Evolutionary conservation across 345 rosid genomes (phyloP).

Genomic region (Moricandia arvensis): DNA sequence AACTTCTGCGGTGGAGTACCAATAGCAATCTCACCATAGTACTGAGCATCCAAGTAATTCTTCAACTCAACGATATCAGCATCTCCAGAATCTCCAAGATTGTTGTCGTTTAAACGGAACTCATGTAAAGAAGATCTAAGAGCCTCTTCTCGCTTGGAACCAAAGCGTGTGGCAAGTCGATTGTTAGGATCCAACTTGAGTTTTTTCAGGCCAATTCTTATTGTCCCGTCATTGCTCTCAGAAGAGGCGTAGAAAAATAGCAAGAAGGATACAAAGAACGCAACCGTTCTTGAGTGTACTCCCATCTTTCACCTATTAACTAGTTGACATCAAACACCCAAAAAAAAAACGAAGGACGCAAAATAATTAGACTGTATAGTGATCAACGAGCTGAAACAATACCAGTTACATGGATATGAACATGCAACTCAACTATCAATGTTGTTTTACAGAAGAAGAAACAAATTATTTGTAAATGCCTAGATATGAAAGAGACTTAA

Average conservation of each 20-base stretch:
- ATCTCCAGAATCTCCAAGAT: slow-evolving; percentile 48
- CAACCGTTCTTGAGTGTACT: not conserved
- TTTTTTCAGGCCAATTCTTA: slow-evolving; percentile 71
- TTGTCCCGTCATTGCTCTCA: slow-evolving; percentile 44
- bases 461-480: not conserved
- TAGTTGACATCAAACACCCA: not conserved
- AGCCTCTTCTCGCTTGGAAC: slow-evolving; percentile 50
- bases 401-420: not conserved
- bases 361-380: not conserved
- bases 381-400: not conserved
- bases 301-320: slow-evolving; percentile 25
- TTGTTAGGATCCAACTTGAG: slow-evolving; percentile 55
- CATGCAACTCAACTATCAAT: slow-evolving; percentile 11
- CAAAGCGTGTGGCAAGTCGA: slow-evolving; percentile 51
- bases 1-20: slow-evolving; percentile 90
- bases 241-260: slow-evolving; percentile 40
- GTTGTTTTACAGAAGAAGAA: not conserved
- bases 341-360: not conserved
- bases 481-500: not conserved
- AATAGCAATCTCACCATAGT: slow-evolving; percentile 84
- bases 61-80: slow-evolving; percentile 63
- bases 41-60: slow-evolving; percentile 95
- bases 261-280: slow-evolving; percentile 38
- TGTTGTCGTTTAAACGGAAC: slow-evolving; percentile 39
- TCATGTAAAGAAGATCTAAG: slow-evolving; percentile 45